Percentiles rank a stretch among this genome's conserved stretches.
These are phyloP conservation scores for Cercospora sojina DNA, from an alignment of 2,329 filamentous ascomycete species.

Conservation along the genomic window DNA sequence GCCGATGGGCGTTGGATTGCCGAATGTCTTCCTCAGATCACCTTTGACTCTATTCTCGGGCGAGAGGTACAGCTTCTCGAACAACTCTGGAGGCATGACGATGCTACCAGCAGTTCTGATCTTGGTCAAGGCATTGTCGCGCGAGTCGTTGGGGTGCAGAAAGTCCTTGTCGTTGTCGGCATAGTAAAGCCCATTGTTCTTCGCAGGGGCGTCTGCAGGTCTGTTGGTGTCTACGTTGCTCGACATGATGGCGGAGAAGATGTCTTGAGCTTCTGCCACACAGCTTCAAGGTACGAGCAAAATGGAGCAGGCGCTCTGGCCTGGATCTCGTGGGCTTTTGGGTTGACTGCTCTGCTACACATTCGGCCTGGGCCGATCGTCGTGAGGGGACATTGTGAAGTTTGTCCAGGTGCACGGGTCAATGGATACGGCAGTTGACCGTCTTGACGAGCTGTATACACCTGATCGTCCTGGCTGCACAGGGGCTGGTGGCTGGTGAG, in stretches of 20 bases:
- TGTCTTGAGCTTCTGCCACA: background rate
- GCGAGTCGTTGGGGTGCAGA: conserved; percentile 11
- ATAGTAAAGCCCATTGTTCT: background rate
- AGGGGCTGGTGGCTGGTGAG: background rate
- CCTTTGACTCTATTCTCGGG: conserved; percentile 52
- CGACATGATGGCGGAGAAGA: background rate
- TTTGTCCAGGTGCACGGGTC: background rate
- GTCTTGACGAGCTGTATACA: background rate
- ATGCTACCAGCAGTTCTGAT: conserved; percentile 55
- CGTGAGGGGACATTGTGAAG: background rate
- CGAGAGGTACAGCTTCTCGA: conserved; percentile 54
- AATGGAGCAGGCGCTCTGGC: background rate
- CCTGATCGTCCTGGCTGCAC: background rate
- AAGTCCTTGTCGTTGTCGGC: background rate
- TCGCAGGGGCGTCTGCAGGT: background rate
- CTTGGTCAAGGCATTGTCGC: conserved; percentile 42
- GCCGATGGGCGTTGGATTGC: conserved; percentile 52
- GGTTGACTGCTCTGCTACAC: background rate
- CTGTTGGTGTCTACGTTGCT: background rate
- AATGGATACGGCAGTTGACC: background rate
- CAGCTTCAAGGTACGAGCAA: background rate
- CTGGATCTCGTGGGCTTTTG: background rate
- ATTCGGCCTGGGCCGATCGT: background rate
- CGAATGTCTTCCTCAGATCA: conserved; percentile 48
- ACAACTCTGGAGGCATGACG: conserved; percentile 53